Conservation (phyloP, 2,329 filamentous ascomycete species). For the Aspergillus quadricinctus region DNA sequence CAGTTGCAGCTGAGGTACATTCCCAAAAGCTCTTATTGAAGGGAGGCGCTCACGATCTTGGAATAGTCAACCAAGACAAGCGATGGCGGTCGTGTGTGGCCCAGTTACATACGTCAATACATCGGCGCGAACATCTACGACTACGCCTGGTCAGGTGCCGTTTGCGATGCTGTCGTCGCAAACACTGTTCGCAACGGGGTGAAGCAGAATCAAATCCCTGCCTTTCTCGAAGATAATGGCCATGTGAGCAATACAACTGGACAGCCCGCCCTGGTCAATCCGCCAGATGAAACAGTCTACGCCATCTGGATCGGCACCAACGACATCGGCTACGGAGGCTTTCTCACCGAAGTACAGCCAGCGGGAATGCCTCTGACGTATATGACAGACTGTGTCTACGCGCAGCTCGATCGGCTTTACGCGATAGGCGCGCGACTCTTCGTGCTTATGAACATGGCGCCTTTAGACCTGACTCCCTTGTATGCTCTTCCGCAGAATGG, state of each 20-base stretch:
- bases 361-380: conserved; percentile 57
- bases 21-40: not conserved
- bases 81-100: conserved; percentile 65
- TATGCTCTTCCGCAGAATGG: conserved; percentile 53
- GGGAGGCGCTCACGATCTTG: not conserved
- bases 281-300: conserved; percentile 62
- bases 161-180: conserved; percentile 66
- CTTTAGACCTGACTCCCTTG: conserved; percentile 61
- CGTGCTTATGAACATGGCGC: conserved; percentile 64
- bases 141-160: conserved; percentile 68
- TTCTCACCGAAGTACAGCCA: conserved; percentile 61
- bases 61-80: conserved; percentile 48
- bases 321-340: conserved; percentile 62
- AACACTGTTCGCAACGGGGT: conserved; percentile 47
- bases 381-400: conserved; percentile 65
- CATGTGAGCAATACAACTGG: conserved; percentile 8
- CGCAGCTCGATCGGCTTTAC: conserved; percentile 60
- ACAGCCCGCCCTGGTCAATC: conserved; percentile 33
- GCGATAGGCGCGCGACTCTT: conserved; percentile 63
- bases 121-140: conserved; percentile 52
- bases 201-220: conserved; percentile 53
- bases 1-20: not conserved
- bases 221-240: conserved; percentile 21
- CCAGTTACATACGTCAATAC: conserved; percentile 59
- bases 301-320: conserved; percentile 78